Conservation (phyloP, 2,329 filamentous ascomycete genomes). For the Coniochaeta pulveracea region DNA sequence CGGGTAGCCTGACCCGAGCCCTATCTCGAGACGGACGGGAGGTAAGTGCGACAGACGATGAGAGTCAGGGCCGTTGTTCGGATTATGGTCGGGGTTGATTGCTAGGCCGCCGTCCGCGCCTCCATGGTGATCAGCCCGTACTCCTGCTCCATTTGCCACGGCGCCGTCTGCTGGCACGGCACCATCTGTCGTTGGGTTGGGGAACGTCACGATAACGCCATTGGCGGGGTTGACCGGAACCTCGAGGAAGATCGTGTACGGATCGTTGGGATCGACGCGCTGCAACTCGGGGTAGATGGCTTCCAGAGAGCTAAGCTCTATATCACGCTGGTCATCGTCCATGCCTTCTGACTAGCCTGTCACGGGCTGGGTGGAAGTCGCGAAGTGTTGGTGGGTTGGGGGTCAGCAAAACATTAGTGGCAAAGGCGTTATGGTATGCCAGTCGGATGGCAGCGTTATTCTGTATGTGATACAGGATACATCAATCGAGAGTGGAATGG, state of each 20-base stretch:
- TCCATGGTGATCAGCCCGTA: constrained; percentile 8
- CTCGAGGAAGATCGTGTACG: constrained; percentile 42
- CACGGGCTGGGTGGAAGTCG: too few relatives aligned
- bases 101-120: constrained; percentile 6
- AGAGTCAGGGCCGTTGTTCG: constrained; percentile 31
- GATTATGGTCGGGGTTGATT: constrained; percentile 6
- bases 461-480: too few relatives aligned
- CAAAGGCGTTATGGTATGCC: too few relatives aligned
- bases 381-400: too few relatives aligned
- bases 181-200: constrained; percentile 27
- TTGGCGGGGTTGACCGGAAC: constrained; percentile 43
- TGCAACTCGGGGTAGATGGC: constrained; percentile 59
- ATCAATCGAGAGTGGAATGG: too few relatives aligned
- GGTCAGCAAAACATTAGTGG: too few relatives aligned
- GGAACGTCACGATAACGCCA: constrained; percentile 44
- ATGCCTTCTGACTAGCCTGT: too few relatives aligned
- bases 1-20: constrained; percentile 48
- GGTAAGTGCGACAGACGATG: constrained; percentile 41
- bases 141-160: too few relatives aligned
- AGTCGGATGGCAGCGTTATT: too few relatives aligned
- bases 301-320: constrained; percentile 48
- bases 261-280: constrained; percentile 26
- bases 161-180: constrained; percentile 15
- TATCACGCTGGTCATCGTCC: constrained; percentile 38
- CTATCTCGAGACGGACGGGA: constrained; percentile 39